These are phyloP conservation scores for Persicaria maculosa DNA, from an alignment of 148 eudicot species.

Conservation along the genomic window DNA sequence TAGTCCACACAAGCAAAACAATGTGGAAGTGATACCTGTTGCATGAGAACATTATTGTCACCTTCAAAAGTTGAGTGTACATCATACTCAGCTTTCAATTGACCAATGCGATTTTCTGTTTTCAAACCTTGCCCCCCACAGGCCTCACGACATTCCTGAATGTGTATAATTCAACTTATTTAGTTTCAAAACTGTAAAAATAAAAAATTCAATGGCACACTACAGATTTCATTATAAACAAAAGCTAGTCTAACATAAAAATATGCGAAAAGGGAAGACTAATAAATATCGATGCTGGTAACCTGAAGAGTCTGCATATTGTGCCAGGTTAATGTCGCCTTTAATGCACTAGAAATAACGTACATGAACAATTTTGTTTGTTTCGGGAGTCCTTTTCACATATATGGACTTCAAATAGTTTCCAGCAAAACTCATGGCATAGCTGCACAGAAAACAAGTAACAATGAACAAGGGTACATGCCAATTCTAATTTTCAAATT, in stretches of 20 bases:
- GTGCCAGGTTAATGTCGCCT: conserved; percentile 89
- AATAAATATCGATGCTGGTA: conserved; percentile 10
- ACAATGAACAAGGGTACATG: not conserved
- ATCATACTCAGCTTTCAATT: conserved; percentile 81
- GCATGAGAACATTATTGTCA: conserved; percentile 98
- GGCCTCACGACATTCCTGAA: conserved; percentile 96
- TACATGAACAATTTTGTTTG: conserved; percentile 67
- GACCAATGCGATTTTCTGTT: conserved; percentile 91
- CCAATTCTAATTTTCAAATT: not conserved
- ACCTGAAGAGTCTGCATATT: conserved; percentile 99
- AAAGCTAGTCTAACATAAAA: not conserved
- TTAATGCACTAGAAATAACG: conserved; percentile 85
- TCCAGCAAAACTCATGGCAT: conserved; percentile 91
- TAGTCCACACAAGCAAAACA: too few relatives aligned
- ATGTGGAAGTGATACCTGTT: conserved; percentile 54
- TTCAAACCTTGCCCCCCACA: conserved; percentile 97
- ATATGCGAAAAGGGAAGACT: not conserved
- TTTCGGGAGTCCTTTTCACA: conserved; percentile 75
- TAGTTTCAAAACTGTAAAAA: conserved; percentile 4
- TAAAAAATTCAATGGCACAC: not conserved
- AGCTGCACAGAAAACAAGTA: conserved; percentile 36
- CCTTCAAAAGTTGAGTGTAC: conserved; percentile 96
- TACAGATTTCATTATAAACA: not conserved
- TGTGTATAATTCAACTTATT: conserved; percentile 2
- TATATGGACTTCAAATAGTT: conserved; percentile 70